Percentiles rank a stretch among this genome's conserved stretches.
Conservation (phyloP, 768 basidiomycete genomes). For the Fibroporia radiculosa region DNA sequence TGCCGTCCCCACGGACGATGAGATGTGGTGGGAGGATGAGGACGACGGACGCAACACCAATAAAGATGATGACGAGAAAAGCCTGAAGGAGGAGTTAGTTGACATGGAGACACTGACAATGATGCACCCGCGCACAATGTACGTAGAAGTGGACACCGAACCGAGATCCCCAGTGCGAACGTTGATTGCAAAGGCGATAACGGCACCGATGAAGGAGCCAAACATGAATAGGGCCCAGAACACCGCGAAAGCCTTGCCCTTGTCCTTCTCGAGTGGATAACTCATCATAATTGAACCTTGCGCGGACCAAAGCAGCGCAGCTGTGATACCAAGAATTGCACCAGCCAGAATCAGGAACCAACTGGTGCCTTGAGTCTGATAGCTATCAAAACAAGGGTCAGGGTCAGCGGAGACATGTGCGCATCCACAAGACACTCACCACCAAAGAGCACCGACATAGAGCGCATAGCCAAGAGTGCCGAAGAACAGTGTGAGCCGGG, state of each 20-base stretch:
- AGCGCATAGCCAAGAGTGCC: conserved; percentile 46
- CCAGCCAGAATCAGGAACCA: conserved; percentile 44
- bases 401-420: neutral
- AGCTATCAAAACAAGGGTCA: conserved; percentile 14
- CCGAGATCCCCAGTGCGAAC: conserved; percentile 23
- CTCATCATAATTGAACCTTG: conserved; percentile 49
- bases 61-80: conserved; percentile 38
- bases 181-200: conserved; percentile 38
- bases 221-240: conserved; percentile 47
- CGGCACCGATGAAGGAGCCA: conserved; percentile 34
- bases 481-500: conserved; percentile 39
- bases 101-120: conserved; percentile 5
- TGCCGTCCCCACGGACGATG: conserved; percentile 34
- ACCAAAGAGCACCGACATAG: conserved; percentile 42
- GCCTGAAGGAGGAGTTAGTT: conserved; percentile 17
- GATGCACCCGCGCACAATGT: conserved; percentile 24
- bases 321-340: conserved; percentile 41
- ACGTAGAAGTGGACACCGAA: conserved; percentile 32
- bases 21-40: conserved; percentile 29
- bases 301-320: conserved; percentile 46
- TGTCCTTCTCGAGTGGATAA: conserved; percentile 49
- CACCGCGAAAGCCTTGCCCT: conserved; percentile 41
- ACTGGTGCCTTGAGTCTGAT: conserved; percentile 28
- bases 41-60: conserved; percentile 29
- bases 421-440: conserved; percentile 17